These are phyloP conservation scores for Geotrichum candidum DNA, from an alignment of 1,139 yeast species.

Conservation along the genomic window DNA sequence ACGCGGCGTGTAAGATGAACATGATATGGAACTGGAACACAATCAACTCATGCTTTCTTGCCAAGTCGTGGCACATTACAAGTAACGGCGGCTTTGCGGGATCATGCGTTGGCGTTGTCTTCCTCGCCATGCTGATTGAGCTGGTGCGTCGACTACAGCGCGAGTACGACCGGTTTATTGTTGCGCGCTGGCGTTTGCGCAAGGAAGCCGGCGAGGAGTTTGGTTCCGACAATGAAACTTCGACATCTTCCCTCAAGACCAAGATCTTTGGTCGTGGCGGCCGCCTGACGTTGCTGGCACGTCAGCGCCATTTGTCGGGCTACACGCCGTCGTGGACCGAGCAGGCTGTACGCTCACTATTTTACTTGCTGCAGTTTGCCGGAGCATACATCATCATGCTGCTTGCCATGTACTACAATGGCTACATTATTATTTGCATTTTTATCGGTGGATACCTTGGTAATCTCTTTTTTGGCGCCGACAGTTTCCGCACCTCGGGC, in stretches of 20 bases:
- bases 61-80: conserved; percentile 59
- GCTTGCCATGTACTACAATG: conserved; percentile 67
- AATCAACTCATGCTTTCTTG: conserved; percentile 56
- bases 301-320: conserved; percentile 36
- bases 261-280: not conserved
- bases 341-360: conserved; percentile 44
- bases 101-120: conserved; percentile 59
- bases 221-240: conserved; percentile 44
- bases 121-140: conserved; percentile 51
- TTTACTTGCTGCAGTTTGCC: conserved; percentile 57
- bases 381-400: conserved; percentile 62
- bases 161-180: conserved; percentile 44
- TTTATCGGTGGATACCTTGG: conserved; percentile 59
- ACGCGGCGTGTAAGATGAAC: conserved; percentile 47
- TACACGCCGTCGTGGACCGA: conserved; percentile 40
- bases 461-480: conserved; percentile 37
- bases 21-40: conserved; percentile 55
- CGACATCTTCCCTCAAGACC: conserved; percentile 45
- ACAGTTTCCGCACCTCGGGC: conserved; percentile 19
- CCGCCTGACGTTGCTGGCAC: conserved; percentile 48
- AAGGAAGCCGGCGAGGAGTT: not conserved
- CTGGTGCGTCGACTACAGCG: conserved; percentile 52
- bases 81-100: conserved; percentile 62
- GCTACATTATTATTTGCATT: conserved; percentile 58
- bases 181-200: not conserved